Conservation (phyloP, 2,329 filamentous ascomycete species). For the Anisogramma anomala region DNA sequence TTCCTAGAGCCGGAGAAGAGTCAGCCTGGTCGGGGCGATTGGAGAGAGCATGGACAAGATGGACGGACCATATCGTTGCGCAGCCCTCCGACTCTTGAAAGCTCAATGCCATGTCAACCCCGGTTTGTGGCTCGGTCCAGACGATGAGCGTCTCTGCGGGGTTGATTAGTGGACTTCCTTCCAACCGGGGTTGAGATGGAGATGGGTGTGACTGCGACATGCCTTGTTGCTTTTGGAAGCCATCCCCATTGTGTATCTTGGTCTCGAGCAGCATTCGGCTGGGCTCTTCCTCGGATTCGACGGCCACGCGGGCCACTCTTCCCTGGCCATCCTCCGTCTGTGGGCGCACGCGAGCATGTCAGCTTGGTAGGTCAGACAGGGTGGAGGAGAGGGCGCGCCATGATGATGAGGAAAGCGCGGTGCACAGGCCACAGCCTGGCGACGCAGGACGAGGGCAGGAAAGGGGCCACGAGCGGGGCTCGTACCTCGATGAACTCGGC, state of each 20-base stretch:
- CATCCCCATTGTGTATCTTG: constrained; percentile 83
- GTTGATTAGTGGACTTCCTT: constrained; percentile 20
- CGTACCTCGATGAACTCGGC: constrained; percentile 64
- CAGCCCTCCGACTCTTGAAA: constrained; percentile 97
- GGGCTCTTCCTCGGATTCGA: constrained; percentile 88
- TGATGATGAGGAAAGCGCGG: too few relatives aligned
- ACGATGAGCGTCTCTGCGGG: constrained; percentile 83
- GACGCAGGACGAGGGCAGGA: constrained; percentile 1
- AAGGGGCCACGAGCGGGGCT: too few relatives aligned
- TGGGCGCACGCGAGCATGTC: constrained; percentile 12
- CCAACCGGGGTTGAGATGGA: constrained; percentile 16
- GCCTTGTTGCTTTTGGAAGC: constrained; percentile 97
- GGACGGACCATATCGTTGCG: constrained; percentile 69
- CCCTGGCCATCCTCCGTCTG: constrained; percentile 46
- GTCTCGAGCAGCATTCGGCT: constrained; percentile 77
- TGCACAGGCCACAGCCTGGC: too few relatives aligned
- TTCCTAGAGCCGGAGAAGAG: constrained; percentile 46
- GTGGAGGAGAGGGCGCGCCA: too few relatives aligned
- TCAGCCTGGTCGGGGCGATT: constrained; percentile 17
- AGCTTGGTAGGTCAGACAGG: constrained; percentile 15
- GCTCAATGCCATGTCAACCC: constrained; percentile 92
- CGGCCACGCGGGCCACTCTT: constrained; percentile 78
- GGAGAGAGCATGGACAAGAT: background rate
- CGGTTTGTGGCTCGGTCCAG: constrained; percentile 79
- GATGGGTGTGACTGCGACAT: constrained; percentile 22